Evolutionary conservation across 2,329 filamentous ascomycete genomes (phyloP), one percentile per base, ranked within the genome.

Genomic region (Xylaria digitata): DNA sequence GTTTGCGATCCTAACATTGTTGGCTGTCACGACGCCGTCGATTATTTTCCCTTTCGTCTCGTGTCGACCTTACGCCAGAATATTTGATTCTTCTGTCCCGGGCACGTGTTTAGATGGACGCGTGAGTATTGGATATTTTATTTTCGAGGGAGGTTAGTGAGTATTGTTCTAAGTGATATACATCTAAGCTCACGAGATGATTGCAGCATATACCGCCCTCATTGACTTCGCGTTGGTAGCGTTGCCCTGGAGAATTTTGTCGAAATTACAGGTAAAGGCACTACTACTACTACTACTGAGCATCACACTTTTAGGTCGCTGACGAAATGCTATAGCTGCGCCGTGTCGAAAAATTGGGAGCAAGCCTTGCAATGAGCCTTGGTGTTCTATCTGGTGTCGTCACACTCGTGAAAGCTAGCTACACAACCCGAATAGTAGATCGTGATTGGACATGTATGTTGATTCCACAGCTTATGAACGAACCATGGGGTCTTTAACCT

Each of bases 401-500:
- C 4, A 69, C 67, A n/a, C 64, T 69, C 21, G 37, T 67, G 7
- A 69, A 57, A 42, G 57, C 37, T 8, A 19, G 53, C 34, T 62
- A 63, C 30, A 65, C 52, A 19, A 53, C 32, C 23, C 37, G 64
- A 42, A 67, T 69, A 50, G 26, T 7, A 9, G 52, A 67, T 40
- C 3, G 17, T n/a, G 67, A 69, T 48, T 69, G 49, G 26, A 67
- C 67, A 19, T 69, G 67, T 69, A 67, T 23, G 67, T 59, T 55
- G 17, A 46, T 43, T 50, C 21, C n/a, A 1, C 26, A 26, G 26
- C 46, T 32, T 15, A 3, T 6, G 9, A 17, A 49, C 48, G 17
- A 11, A 8, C 30, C 55, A 13, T 15, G 3, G 7, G 15, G 7
- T n/a, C 6, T 23, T 23, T 9, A 6, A 6, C 26, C 64, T 69